Conservation (phyloP, 305 asterid genomes). For the Fraxinus sp. region DNA sequence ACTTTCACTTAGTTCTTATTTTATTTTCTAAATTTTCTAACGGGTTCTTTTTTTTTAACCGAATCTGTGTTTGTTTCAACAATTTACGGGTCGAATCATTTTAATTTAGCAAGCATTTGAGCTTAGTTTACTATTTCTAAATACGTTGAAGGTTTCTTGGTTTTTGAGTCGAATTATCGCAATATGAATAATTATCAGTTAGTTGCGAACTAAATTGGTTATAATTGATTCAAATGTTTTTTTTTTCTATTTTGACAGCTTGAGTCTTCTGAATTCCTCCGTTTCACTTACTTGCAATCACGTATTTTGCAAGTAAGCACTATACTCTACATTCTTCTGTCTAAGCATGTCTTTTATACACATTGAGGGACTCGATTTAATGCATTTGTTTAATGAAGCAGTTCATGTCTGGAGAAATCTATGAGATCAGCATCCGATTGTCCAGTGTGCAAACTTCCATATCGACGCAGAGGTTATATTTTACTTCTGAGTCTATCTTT, state of each 20-base stretch:
- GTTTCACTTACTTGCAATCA: slow-evolving; percentile 91
- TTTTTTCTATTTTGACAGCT: slow-evolving; percentile 39
- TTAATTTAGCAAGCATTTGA: background rate
- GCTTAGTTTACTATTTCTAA: background rate
- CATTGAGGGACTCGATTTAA: slow-evolving; percentile 11
- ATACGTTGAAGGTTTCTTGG: background rate
- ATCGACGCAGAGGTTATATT: slow-evolving; percentile 72
- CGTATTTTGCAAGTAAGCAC: slow-evolving; percentile 81
- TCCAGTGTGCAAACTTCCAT: slow-evolving; percentile 95
- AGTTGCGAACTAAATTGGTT: background rate
- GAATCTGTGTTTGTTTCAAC: background rate
- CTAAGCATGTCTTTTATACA: background rate
- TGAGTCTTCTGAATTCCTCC: slow-evolving; percentile 74
- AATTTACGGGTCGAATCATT: background rate
- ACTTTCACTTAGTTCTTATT: background rate
- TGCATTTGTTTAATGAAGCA: slow-evolving; percentile 28
- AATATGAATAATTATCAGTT: background rate
- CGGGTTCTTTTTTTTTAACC: background rate
- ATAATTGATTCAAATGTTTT: background rate
- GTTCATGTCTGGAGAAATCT: slow-evolving; percentile 72
- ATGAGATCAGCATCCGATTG: slow-evolving; percentile 79
- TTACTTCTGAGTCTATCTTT: background rate
- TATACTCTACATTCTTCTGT: background rate
- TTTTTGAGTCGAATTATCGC: background rate
- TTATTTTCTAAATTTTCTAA: background rate